Conservation (phyloP, 202 grass and related monocot genomes). For the Carex arenaria region DNA sequence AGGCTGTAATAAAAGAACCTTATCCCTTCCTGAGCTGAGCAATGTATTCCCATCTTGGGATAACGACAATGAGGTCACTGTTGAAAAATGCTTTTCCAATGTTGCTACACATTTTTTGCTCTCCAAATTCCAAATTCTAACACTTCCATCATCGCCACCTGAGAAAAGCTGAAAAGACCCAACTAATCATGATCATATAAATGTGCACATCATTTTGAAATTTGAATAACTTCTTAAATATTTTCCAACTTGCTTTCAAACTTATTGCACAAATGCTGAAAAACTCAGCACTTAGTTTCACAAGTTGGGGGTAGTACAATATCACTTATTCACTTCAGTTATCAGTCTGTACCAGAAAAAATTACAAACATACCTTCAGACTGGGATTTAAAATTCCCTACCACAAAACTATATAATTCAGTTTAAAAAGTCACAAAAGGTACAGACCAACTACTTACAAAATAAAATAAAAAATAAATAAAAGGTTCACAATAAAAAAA, state of each 20-base stretch:
- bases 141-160: slow-evolving; percentile 70
- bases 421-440: not conserved
- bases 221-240: not conserved
- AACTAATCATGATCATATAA: slow-evolving; percentile 23
- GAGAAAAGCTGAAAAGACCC: slow-evolving; percentile 67
- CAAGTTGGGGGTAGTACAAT: not conserved
- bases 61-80: slow-evolving; percentile 75
- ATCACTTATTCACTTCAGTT: not conserved
- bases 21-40: slow-evolving; percentile 81
- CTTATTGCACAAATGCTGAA: not conserved
- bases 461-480: not conserved
- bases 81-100: slow-evolving; percentile 75
- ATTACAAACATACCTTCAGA: not conserved
- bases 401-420: not conserved
- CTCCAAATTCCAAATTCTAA: slow-evolving; percentile 82
- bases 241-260: not conserved
- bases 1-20: slow-evolving; percentile 33
- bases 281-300: not conserved
- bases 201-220: not conserved
- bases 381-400: not conserved
- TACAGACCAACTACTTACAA: not conserved
- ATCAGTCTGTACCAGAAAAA: not conserved
- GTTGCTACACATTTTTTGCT: slow-evolving; percentile 75
- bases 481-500: not conserved
- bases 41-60: slow-evolving; percentile 70